These are phyloP conservation scores for Podila epicladia DNA, from an alignment of 192 early-diverging fungal species.

Conservation along the genomic window DNA sequence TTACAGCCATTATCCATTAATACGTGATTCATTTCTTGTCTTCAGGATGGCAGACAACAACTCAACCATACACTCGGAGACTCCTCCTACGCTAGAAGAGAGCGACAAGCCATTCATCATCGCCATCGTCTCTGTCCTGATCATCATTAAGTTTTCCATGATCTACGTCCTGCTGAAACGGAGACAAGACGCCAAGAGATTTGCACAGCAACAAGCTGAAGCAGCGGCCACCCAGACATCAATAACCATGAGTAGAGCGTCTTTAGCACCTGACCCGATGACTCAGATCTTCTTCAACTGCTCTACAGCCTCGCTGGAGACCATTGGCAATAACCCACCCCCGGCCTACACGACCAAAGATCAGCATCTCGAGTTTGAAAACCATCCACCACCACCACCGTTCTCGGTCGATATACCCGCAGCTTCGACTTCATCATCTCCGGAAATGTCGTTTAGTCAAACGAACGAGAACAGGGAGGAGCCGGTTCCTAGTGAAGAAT, in stretches of 20 bases:
- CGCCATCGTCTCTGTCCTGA: not conserved
- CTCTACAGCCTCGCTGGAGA: not conserved
- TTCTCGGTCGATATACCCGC: not conserved
- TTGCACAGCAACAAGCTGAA: not conserved
- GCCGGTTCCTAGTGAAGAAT: no score
- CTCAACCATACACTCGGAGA: not conserved
- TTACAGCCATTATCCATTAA: not conserved
- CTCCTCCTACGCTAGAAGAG: not conserved
- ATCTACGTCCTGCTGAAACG: not conserved
- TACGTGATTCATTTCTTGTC: not conserved
- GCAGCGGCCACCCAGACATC: not conserved
- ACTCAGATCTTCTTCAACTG: slow-evolving; percentile 3
- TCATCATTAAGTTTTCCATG: not conserved
- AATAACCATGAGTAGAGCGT: not conserved
- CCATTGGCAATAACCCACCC: not conserved
- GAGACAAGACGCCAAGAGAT: not conserved
- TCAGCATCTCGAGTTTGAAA: slow-evolving; percentile 11
- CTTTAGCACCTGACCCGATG: slow-evolving; percentile 1
- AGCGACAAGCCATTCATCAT: not conserved
- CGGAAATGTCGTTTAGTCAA: no score
- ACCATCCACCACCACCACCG: slow-evolving; percentile 9
- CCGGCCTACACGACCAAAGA: slow-evolving; percentile 6
- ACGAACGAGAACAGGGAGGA: no score
- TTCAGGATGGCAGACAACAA: not conserved
- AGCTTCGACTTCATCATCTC: not conserved